Base-by-base conservation (phyloP, 1,139 yeast genomes). In the Taphrina populina region DNA sequence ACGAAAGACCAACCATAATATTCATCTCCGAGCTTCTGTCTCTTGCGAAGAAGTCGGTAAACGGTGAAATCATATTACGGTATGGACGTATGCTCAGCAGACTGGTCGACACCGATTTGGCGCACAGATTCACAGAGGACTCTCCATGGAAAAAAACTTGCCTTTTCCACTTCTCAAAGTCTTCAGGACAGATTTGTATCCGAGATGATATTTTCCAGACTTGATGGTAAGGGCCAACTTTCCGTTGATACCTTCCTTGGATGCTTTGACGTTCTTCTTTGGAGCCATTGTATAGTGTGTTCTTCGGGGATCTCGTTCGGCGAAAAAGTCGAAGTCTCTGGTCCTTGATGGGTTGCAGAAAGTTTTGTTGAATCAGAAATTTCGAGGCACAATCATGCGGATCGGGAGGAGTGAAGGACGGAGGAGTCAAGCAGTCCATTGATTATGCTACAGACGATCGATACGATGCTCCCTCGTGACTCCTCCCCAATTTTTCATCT, bases 141-240 rank as follows among this genome's bases (percentile, higher is more conserved):
- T 33, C 52, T 39, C 52, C 49, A 56, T 44, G n/a, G n/a, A n/a
- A 43, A 33, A 32, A 56, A 15, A 39, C 54, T 37, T 39, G 36
- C 54, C 45, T 84, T 90, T 92, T 75, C 96, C 96, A 45, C 62
- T 58, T 83, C 99, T 90, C 77, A 92, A 83, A 70, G 97, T 80
- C 87, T 94, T 92, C 77, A 92, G 85, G 76, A 95, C 94, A 69
- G 96, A 88, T 83, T 92, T 92, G 95, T 88, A 94, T 75, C 99
- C 99, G 72, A 92, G 84, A 86, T 96, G 86, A 83, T 88, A 92
- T 81, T 92, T 92, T 83, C 99, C 99, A 71, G 97, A 90, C 83
- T 90, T 92, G 82, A 94, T 85, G 74, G 86, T 92, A 75, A 92
- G 84, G 76, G 95, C 95, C 76, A 92, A 88, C 82, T 90, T 90